Base-by-base conservation (phyloP, 371 early-diverging fungal species). In the Haplosporangium sp. region DNA sequence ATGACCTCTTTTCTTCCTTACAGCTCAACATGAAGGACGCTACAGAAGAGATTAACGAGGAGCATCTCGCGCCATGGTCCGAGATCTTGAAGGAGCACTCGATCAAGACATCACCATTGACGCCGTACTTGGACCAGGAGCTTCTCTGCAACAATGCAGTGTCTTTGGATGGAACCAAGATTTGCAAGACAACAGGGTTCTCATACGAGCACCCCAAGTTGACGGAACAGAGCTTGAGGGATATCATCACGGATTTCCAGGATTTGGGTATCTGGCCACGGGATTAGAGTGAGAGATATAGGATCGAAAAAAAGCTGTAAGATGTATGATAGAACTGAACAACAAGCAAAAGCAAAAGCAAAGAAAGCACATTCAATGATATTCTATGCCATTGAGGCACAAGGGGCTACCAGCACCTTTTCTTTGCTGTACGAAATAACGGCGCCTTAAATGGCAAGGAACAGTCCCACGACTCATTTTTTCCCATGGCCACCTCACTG, bases 91-190 rank as follows among this genome's bases (percentile, higher is more conserved):
- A 83, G 20, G 81, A 83, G 14, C 85, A 86, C 29, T 86, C 87
- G 14, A 89, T 95, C 47, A 81, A 71, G 41, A 88, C 88, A 61
- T 95, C 96, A 18, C 96, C 96, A 12, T 76, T 98, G 61, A 95
- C 96, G 13, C 98, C 98, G 6, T 98, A 95, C 79, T 73, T 98
- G 52, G 97, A 98, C 81, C 87, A 92, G 64, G 98, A 98, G 73
- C 82, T 96, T 29, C 83, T 96, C 45, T 91, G 90, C 69, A 93
- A 95, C 81, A 90, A 95, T 65, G 88, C 93, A 0, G 69, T 95
- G 42, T 91, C 88, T 23, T 81, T 95, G 18, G 92, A 95, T 66
- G 96, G 95, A 0, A 80, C 86, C 50, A 91, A 92, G 84, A 93
- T 95, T 72, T 91, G 90, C 67, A 77, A 73, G 12, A 84, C 82